Conservation (phyloP, 2,329 filamentous ascomycete species). For the Ilyonectria destructans region DNA sequence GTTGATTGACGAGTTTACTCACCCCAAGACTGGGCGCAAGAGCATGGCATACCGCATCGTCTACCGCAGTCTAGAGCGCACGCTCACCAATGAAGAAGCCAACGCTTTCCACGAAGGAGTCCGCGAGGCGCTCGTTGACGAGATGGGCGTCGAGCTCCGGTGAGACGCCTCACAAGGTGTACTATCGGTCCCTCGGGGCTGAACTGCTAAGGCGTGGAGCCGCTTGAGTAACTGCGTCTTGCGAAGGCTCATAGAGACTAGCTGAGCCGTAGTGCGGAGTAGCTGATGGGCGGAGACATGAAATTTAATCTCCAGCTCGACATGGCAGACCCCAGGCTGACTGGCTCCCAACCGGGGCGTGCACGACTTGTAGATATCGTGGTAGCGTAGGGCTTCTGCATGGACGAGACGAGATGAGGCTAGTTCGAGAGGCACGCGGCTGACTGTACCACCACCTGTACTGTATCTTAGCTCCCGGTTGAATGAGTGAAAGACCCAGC, state of each 20-base stretch:
- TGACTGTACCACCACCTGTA: slow-evolving; percentile 26
- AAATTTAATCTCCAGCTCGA: slow-evolving; percentile 35
- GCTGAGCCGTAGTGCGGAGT: slow-evolving; percentile 43
- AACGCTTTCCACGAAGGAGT: slow-evolving; percentile 84
- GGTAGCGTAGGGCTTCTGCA: slow-evolving; percentile 8
- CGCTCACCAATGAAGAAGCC: slow-evolving; percentile 86
- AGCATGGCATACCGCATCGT: slow-evolving; percentile 95
- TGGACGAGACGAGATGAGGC: slow-evolving; percentile 2
- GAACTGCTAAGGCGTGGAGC: not conserved
- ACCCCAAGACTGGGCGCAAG: slow-evolving; percentile 86
- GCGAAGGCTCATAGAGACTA: slow-evolving; percentile 1
- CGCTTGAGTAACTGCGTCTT: not conserved
- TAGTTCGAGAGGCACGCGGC: slow-evolving; percentile 10
- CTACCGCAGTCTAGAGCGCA: slow-evolving; percentile 93
- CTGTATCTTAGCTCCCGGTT: slow-evolving; percentile 17
- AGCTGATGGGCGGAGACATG: slow-evolving; percentile 35
- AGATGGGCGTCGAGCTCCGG: slow-evolving; percentile 80
- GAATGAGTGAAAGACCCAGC: slow-evolving; percentile 5
- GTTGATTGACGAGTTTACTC: slow-evolving; percentile 88
- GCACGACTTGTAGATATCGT: slow-evolving; percentile 30
- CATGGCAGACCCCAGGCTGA: slow-evolving; percentile 32
- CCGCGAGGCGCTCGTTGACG: slow-evolving; percentile 74
- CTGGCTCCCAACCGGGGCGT: slow-evolving; percentile 29
- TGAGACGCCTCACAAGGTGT: slow-evolving; percentile 38
- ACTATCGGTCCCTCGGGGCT: not conserved